phyloP scores from a whole-genome alignment of 2,329 filamentous ascomycete species.

The Fusarium sp. region DNA sequence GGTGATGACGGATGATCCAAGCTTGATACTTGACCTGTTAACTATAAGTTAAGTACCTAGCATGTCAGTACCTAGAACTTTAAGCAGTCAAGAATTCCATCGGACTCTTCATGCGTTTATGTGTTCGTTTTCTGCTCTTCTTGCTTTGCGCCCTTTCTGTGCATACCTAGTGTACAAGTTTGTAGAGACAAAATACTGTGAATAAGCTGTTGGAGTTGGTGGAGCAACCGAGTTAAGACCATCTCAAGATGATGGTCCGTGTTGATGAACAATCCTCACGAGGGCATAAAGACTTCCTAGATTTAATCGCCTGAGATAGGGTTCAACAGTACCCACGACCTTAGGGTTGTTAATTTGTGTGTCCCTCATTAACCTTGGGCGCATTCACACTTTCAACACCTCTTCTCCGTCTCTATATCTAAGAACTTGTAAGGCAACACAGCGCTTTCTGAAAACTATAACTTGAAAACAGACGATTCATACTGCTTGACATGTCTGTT shows the following conservation, averaged over 20 bases:
- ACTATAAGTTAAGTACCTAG: background rate
- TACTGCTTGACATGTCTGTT: background rate
- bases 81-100: background rate
- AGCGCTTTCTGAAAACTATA: background rate
- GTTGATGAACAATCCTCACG: background rate
- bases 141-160: background rate
- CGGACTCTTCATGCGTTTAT: background rate
- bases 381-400: too few species aligned
- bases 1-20: slow-evolving; percentile 28
- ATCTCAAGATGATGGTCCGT: background rate
- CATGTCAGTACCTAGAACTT: background rate
- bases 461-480: background rate
- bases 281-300: background rate
- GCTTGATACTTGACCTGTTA: slow-evolving; percentile 5
- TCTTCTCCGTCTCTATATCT: background rate
- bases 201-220: slow-evolving; percentile 27
- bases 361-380: too few species aligned
- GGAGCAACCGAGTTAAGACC: slow-evolving; percentile 26
- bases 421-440: background rate
- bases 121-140: too few species aligned
- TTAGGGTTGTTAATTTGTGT: too few species aligned
- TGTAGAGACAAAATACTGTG: background rate
- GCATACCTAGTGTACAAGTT: background rate
- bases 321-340: too few species aligned
- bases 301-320: background rate